Conservation (phyloP, 345 rosid species). For the Ricinus communis region DNA sequence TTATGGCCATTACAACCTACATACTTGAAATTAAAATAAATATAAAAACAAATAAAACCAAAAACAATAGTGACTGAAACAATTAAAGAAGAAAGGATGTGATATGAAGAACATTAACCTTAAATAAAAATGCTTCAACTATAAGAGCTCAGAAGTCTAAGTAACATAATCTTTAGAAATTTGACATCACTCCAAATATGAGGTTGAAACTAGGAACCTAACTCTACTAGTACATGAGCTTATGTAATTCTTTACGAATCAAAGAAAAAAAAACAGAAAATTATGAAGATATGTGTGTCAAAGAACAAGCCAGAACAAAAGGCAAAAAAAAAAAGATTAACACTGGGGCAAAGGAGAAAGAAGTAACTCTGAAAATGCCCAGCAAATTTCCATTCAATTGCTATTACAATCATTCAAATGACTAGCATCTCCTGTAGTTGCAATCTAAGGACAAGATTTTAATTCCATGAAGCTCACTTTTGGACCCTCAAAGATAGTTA, state of each 20-base stretch:
- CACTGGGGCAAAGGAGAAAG: background rate
- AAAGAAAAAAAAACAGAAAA: background rate
- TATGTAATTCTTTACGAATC: background rate
- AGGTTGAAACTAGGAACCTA: background rate
- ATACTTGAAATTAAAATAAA: background rate
- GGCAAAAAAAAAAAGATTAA: no score
- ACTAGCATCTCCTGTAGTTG: background rate
- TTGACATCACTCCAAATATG: background rate
- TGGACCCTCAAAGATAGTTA: background rate
- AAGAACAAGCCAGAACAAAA: background rate
- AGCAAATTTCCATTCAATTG: background rate
- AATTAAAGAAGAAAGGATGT: background rate
- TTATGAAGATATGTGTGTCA: background rate
- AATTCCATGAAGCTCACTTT: background rate
- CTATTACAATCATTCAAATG: background rate
- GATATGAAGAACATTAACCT: background rate
- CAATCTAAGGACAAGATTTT: background rate
- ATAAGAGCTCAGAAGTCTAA: background rate
- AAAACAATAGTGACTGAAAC: constrained; percentile 5
- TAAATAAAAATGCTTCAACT: constrained; percentile 5
- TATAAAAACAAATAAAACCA: background rate
- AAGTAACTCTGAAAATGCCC: no score
- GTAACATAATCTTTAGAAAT: background rate
- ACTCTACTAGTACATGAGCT: background rate
- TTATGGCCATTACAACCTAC: constrained; percentile 89